Evolutionary conservation across 768 basidiomycete species (phyloP).

Genomic region (Termitomyces sp.): DNA sequence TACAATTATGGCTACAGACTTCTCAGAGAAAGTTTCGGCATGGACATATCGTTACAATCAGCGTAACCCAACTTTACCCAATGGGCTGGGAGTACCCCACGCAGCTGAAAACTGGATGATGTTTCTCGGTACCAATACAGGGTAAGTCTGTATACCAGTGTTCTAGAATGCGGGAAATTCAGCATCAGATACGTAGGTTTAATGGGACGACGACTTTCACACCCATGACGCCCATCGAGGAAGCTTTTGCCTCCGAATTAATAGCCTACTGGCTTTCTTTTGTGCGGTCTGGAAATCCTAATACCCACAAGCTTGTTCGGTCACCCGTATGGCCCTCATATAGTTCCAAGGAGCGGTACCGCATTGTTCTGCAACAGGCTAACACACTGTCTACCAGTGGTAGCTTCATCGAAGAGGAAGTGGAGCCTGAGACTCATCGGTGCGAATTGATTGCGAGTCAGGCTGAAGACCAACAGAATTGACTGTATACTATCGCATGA

Average conservation of each 20-base stretch:
- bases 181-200: constrained; percentile 4
- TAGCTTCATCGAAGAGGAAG: constrained; percentile 38
- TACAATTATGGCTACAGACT: constrained; percentile 43
- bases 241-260: constrained; percentile 52
- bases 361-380: constrained; percentile 45
- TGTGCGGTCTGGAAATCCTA: constrained; percentile 54
- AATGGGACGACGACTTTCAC: constrained; percentile 13
- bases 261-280: constrained; percentile 69
- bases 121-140: constrained; percentile 58
- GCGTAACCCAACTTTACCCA: constrained; percentile 38
- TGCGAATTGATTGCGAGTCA: constrained; percentile 24
- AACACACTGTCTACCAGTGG: constrained; percentile 30
- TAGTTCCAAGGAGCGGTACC: constrained; percentile 19
- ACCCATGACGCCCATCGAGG: constrained; percentile 37
- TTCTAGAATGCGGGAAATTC: not conserved
- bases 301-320: constrained; percentile 46
- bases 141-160: constrained; percentile 30
- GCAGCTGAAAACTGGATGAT: constrained; percentile 69
- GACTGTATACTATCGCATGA: no score
- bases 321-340: constrained; percentile 51
- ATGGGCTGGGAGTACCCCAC: constrained; percentile 36
- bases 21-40: constrained; percentile 29
- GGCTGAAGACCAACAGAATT: constrained; percentile 10
- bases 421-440: constrained; percentile 29
- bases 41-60: constrained; percentile 65